phyloP scores from a whole-genome alignment of 2,329 filamentous ascomycete genomes.

The Fusarium multiceps region DNA sequence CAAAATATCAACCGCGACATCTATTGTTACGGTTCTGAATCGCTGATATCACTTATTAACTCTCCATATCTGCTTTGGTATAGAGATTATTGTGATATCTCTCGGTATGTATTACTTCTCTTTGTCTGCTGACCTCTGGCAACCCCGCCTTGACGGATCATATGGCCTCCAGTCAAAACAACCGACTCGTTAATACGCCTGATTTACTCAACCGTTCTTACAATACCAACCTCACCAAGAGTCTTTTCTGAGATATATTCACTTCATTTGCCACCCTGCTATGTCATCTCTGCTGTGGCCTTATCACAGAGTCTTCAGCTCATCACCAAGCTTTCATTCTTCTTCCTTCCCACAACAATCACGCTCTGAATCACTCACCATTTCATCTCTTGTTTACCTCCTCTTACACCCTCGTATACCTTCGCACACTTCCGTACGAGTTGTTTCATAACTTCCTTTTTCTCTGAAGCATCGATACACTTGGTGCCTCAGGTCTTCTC shows the following conservation, averaged over 20 bases:
- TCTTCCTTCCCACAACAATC: not conserved
- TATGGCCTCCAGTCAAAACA: slow-evolving; percentile 5
- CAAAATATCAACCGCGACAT: not conserved
- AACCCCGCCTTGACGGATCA: slow-evolving; percentile 33
- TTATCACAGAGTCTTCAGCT: not conserved
- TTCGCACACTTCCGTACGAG: not conserved
- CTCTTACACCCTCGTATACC: not conserved
- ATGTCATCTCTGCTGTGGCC: not conserved
- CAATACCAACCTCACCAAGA: not conserved
- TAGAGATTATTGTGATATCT: not conserved
- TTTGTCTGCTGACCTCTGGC: slow-evolving; percentile 30
- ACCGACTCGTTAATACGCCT: not conserved
- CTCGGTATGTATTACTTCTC: slow-evolving; percentile 11
- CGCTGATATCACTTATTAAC: not conserved
- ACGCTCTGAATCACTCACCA: slow-evolving; percentile 8
- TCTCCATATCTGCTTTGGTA: not conserved
- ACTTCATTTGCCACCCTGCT: not conserved
- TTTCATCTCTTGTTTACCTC: too few species aligned
- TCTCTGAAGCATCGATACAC: not conserved
- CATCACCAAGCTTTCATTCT: not conserved
- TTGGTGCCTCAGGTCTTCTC: not conserved
- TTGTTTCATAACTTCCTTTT: not conserved
- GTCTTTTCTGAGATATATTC: not conserved
- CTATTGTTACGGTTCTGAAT: not conserved
- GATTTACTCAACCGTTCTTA: not conserved